Evolutionary conservation across 2,329 filamentous ascomycete genomes (phyloP).

Genomic region (Aspergillus pseudotamarii): DNA sequence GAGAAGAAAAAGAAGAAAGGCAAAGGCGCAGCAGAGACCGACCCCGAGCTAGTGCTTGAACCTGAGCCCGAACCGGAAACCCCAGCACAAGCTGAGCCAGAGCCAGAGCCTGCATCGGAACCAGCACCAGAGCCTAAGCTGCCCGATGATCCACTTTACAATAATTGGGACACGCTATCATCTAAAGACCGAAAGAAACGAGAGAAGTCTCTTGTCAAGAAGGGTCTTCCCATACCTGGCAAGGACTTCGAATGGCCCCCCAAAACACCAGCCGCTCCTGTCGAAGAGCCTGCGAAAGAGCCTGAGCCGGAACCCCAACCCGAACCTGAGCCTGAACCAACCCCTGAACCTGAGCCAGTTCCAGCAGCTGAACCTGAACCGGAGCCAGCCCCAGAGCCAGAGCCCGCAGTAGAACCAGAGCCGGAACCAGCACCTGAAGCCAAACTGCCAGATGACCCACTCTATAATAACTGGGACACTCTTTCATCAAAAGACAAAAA

Average conservation of each 20-base stretch:
- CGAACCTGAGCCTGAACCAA: background rate
- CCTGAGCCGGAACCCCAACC: slow-evolving; percentile 27
- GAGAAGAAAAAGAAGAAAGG: slow-evolving; percentile 37
- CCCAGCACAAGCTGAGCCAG: slow-evolving; percentile 36
- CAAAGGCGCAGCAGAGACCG: no score
- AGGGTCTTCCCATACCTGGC: slow-evolving; percentile 25
- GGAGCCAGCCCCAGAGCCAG: slow-evolving; percentile 36
- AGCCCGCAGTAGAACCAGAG: slow-evolving; percentile 24
- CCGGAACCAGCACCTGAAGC: slow-evolving; percentile 27
- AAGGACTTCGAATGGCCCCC: slow-evolving; percentile 32
- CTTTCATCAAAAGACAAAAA: slow-evolving; percentile 37
- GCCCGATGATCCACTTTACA: slow-evolving; percentile 21
- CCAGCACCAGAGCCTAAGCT: slow-evolving; percentile 32
- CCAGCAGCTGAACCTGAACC: slow-evolving; percentile 21
- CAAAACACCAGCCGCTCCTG: background rate
- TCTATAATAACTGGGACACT: slow-evolving; percentile 38
- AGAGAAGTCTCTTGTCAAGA: slow-evolving; percentile 18
- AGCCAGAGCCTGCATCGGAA: slow-evolving; percentile 12
- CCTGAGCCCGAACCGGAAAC: slow-evolving; percentile 23
- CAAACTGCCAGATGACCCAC: slow-evolving; percentile 39
- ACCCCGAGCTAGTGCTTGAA: no score
- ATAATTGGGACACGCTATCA: slow-evolving; percentile 22
- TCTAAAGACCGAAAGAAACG: slow-evolving; percentile 25
- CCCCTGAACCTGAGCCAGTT: slow-evolving; percentile 14
- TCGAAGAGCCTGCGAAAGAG: slow-evolving; percentile 7